Conservation (phyloP, 225 moss, liverwort and hornwort genomes). For the Asterella californica region DNA sequence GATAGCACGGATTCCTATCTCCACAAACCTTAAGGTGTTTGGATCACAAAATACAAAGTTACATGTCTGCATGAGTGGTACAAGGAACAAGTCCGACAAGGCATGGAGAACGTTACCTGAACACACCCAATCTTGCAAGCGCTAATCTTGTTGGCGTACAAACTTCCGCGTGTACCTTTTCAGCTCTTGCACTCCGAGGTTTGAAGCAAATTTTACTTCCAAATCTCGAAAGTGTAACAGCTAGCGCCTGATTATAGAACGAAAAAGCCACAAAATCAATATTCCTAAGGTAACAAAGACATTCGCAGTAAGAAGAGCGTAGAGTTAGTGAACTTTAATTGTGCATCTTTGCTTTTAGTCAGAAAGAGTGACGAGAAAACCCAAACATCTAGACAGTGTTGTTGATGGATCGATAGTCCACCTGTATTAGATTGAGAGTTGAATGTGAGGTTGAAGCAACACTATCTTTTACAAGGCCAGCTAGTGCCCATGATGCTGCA, state of each 20-base stretch:
- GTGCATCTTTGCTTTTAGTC: too few relatives aligned
- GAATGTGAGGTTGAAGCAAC: constrained; percentile 4
- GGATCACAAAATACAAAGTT: too few relatives aligned
- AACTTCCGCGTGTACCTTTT: constrained; percentile 11
- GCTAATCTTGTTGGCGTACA: constrained; percentile 18
- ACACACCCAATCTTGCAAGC: constrained; percentile 19
- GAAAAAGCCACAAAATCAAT: not conserved
- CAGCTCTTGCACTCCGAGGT: not conserved
- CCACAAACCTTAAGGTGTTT: too few relatives aligned
- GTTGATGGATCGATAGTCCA: not conserved
- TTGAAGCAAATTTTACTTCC: not conserved
- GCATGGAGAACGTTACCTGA: constrained; percentile 7
- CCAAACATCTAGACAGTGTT: too few relatives aligned
- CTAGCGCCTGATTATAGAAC: constrained; percentile 8
- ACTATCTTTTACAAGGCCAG: constrained; percentile 8
- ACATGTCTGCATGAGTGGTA: too few relatives aligned
- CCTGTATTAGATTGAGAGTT: constrained; percentile 7
- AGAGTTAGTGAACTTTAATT: too few relatives aligned
- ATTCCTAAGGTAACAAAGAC: not conserved
- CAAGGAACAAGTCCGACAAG: not conserved
- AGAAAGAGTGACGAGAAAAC: too few relatives aligned
- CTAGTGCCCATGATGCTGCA: constrained; percentile 10
- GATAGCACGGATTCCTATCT: too few relatives aligned
- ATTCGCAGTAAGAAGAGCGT: too few relatives aligned
- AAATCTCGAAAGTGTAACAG: constrained; percentile 14